Conservation (phyloP, 192 early-diverging fungal genomes). For the Coemansia sp. region DNA sequence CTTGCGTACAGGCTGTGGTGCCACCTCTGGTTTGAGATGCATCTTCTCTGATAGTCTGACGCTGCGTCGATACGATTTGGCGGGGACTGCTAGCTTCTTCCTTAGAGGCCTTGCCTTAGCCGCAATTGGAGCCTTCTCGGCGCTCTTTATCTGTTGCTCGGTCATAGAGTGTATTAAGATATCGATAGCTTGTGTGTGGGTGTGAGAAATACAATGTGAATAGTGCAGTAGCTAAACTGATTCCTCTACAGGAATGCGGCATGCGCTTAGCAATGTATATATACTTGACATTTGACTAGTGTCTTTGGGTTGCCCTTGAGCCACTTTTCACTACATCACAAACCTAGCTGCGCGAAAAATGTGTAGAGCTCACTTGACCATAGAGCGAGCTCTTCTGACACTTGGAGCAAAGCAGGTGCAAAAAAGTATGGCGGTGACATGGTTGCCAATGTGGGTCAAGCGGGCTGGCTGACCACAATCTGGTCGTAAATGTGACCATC, state of each 20-base stretch:
- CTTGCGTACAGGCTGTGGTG: background rate
- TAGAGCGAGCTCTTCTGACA: background rate
- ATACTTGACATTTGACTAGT: background rate
- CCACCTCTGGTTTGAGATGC: background rate
- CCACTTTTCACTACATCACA: background rate
- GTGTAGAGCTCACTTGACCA: background rate
- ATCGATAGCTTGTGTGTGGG: background rate
- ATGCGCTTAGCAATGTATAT: background rate
- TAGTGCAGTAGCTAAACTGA: background rate
- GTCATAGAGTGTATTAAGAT: background rate
- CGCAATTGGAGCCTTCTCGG: background rate
- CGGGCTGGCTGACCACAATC: background rate
- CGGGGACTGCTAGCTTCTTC: background rate
- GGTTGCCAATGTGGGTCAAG: background rate
- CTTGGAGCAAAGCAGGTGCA: background rate
- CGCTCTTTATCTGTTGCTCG: background rate
- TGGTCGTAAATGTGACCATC: background rate
- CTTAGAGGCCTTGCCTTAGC: background rate
- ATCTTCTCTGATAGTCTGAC: conserved; percentile 22
- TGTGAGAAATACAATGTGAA: background rate
- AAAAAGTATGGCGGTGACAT: background rate
- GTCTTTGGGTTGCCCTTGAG: background rate
- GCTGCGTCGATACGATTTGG: conserved; percentile 19
- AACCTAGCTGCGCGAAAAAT: background rate
- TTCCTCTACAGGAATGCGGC: background rate